Conservation (phyloP, 164 flowering plant genomes). For the Sedum album region DNA sequence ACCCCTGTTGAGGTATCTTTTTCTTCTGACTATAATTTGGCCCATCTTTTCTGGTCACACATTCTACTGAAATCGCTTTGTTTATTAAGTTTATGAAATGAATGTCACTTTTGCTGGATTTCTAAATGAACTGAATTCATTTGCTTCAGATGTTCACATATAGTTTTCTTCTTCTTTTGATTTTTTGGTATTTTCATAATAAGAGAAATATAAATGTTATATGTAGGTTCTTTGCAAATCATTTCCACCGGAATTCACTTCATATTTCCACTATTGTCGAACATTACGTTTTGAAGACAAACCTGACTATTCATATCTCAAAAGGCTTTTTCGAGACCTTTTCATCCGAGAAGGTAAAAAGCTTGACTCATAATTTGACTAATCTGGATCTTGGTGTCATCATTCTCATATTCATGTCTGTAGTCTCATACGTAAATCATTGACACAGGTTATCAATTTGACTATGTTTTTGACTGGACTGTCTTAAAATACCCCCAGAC, state of each 20-base stretch:
- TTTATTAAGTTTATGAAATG: constrained; percentile 7
- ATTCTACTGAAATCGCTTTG: neutral
- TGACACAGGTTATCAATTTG: constrained; percentile 64
- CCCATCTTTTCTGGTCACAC: neutral
- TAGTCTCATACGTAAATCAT: neutral
- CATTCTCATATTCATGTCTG: neutral
- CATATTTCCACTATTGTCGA: constrained; percentile 60
- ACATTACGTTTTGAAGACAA: constrained; percentile 63
- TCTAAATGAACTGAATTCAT: neutral
- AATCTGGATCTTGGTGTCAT: neutral
- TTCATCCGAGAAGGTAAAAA: constrained; percentile 65
- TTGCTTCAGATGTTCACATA: constrained; percentile 1
- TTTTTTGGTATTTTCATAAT: neutral
- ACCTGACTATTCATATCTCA: constrained; percentile 64
- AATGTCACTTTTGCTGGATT: neutral
- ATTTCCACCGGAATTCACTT: constrained; percentile 49
- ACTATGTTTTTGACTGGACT: constrained; percentile 83
- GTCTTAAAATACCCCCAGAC: constrained; percentile 67
- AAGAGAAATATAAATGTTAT: neutral
- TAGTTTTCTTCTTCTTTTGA: neutral
- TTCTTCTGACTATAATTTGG: constrained; percentile 1
- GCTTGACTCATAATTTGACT: neutral
- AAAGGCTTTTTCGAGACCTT: constrained; percentile 63
- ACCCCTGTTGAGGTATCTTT: constrained; percentile 55
- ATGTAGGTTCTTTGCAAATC: constrained; percentile 58